Conservation (phyloP, 768 basidiomycete species). For the Boletus tylopilopsis region DNA sequence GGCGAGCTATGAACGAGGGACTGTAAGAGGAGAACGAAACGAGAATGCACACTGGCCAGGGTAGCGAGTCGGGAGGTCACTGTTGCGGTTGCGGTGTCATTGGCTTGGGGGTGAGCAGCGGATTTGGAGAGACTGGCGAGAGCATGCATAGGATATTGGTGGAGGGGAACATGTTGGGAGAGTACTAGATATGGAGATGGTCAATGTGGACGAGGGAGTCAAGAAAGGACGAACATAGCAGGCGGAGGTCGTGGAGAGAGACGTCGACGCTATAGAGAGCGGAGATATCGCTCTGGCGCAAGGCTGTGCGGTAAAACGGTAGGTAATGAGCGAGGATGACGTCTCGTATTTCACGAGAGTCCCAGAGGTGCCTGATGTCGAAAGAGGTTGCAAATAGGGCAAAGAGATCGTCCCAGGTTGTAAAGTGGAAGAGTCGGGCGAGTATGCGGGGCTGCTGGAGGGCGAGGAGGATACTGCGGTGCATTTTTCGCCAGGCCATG, state of each 20-base stretch:
- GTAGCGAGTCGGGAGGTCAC: constrained; percentile 39
- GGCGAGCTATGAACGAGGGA: constrained; percentile 64
- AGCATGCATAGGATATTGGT: constrained; percentile 69
- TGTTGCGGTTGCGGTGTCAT: constrained; percentile 22
- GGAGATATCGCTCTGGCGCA: constrained; percentile 38
- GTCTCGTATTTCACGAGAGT: constrained; percentile 32
- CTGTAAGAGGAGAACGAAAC: constrained; percentile 71
- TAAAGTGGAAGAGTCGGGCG: constrained; percentile 26
- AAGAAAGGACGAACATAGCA: constrained; percentile 53
- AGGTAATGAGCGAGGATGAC: constrained; percentile 48
- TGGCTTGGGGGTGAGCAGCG: constrained; percentile 24
- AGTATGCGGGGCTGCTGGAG: constrained; percentile 37
- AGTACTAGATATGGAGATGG: constrained; percentile 41
- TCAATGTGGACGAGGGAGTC: constrained; percentile 4
- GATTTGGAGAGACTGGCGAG: constrained; percentile 47
- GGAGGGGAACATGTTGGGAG: constrained; percentile 61
- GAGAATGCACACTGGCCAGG: constrained; percentile 62
- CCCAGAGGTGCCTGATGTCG: constrained; percentile 33
- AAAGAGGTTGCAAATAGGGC: constrained; percentile 36
- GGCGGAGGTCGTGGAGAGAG: constrained; percentile 55
- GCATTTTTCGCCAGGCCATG: constrained; percentile 29
- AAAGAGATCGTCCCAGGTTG: constrained; percentile 40
- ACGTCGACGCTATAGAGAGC: constrained; percentile 47
- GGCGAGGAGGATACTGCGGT: constrained; percentile 19
- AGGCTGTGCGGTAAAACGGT: constrained; percentile 49